Evolutionary conservation across 2,329 filamentous ascomycete species (phyloP), one percentile per base, ranked within the genome.

Genomic region (Hirsutella rhossiliensis): DNA sequence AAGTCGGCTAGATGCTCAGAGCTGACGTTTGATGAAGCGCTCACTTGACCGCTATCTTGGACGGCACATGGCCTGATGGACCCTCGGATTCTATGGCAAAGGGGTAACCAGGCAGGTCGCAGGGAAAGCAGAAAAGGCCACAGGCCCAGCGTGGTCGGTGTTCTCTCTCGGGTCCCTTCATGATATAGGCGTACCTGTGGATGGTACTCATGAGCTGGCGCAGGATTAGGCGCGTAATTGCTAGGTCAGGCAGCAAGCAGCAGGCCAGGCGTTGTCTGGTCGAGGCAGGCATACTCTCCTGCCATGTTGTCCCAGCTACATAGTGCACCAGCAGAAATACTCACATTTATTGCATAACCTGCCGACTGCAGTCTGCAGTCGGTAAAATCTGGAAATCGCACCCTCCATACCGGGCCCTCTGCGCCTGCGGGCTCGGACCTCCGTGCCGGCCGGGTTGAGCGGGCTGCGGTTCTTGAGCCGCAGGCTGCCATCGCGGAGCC

Each of bases 361-460:
- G n/a, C n/a, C n/a, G 40, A 97, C 69, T 1, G 92, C 92, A 4
- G 87, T 80, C 62, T 96, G 12, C 23, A 27, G 23, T 27, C 23
- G 23, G 23, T 9, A 19, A 13, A 5, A 4, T 3, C 4, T 2
- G 23, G 13, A 11, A 27, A 28, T n/a, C 6, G 11, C 19, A 17
- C 8, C 11, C 3, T 15, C 11, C 68, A 36, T 56, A 79, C 79
- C 81, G 59, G 78, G 5, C 80, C 80, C 57, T 92, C 86, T 2
- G 83, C 82, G 51, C 89, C 67, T 12, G 86, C 80, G 4, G 92
- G 83, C 20, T 92, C 97, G 60, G 85, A 80, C 90, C 52, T 87
- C 80, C 30, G 71, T 69, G 65, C 98, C 92, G 2, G 83, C 81
- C 3, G 87, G 81, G 62, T 95, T 87, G 20, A 97, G 59, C 0